phyloP scores from a whole-genome alignment of 225 moss, liverwort and hornwort species.

The Bryum argenteum region DNA sequence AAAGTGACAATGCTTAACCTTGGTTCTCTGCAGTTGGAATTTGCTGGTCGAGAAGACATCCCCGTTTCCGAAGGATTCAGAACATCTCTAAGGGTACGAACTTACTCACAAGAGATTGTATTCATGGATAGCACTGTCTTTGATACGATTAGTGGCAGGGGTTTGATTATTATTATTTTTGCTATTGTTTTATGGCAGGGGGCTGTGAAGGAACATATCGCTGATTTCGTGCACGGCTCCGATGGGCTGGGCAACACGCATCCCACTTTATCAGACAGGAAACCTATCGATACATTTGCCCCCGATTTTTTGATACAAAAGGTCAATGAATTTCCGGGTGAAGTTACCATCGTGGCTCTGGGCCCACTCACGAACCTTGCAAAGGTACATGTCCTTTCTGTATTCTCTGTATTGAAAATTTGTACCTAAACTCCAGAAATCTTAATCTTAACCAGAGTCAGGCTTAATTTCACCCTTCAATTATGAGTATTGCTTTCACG shows the following conservation, averaged over 20 bases:
- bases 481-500: no score
- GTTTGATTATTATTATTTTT: no score
- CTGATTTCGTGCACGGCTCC: conserved; percentile 88
- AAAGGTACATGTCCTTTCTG: conserved; percentile 41
- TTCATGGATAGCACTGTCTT: background rate
- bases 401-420: no score
- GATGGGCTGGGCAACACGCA: conserved; percentile 92
- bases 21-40: conserved; percentile 59
- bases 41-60: conserved; percentile 86
- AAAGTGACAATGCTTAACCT: conserved; percentile 1
- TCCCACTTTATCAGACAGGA: conserved; percentile 72
- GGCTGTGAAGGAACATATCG: conserved; percentile 49
- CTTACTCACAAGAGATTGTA: background rate
- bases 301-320: conserved; percentile 81
- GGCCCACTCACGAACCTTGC: conserved; percentile 93
- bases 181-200: conserved; percentile 63
- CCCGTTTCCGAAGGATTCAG: conserved; percentile 79
- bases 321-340: conserved; percentile 83
- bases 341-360: conserved; percentile 85
- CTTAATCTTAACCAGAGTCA: no score
- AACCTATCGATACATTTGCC: conserved; percentile 69
- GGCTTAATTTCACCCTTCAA: no score
- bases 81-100: conserved; percentile 71
- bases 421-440: no score
- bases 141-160: conserved; percentile 8